Percentiles rank a stretch among this genome's conserved stretches.
Conservation (phyloP, 2,329 filamentous ascomycete genomes). For the Purpureocillium lavendulum region DNA sequence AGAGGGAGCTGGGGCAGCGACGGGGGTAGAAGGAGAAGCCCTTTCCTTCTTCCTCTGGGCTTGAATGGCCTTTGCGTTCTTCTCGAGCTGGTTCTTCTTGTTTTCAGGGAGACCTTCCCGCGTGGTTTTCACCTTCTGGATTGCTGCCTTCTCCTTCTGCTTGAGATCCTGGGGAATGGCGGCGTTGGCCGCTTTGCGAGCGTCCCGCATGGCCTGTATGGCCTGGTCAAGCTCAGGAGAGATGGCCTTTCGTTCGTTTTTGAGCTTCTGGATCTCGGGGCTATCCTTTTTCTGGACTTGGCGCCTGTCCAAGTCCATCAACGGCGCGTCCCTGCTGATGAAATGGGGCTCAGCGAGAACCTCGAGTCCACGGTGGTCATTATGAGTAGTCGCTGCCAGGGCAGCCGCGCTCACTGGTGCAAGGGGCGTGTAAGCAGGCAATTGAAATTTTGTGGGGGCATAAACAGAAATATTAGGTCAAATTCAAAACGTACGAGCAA, state of each 20-base stretch:
- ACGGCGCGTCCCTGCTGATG: background rate
- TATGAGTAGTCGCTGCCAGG: slow-evolving; percentile 2
- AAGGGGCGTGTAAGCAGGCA: background rate
- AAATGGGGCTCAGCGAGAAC: background rate
- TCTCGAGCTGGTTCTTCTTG: background rate
- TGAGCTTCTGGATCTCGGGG: slow-evolving; percentile 3
- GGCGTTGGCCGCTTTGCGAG: slow-evolving; percentile 1
- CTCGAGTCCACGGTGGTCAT: slow-evolving; percentile 1
- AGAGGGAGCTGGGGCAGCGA: too few species aligned
- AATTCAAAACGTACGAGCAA: slow-evolving; percentile 2
- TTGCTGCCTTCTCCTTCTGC: slow-evolving; percentile 1
- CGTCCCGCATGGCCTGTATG: background rate
- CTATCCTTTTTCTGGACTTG: background rate
- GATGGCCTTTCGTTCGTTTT: slow-evolving; percentile 2
- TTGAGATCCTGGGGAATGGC: slow-evolving; percentile 2
- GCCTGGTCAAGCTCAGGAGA: slow-evolving; percentile 1
- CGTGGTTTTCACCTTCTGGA: background rate
- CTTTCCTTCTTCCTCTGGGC: background rate
- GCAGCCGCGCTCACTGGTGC: slow-evolving; percentile 4
- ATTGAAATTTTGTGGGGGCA: background rate
- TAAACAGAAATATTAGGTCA: background rate
- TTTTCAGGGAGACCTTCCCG: slow-evolving; percentile 1
- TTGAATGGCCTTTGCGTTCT: background rate
- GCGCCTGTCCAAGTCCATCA: background rate
- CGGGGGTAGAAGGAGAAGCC: too few species aligned